A percentile compares a stretch with the other conserved stretches of the same genome.
Evolutionary conservation across 176 grass and related monocot genomes (phyloP).

Genomic region (Sorghum bicolor): Sorghum_bicolor_NCBIv3 NC_012871.2:75306501-75307000

Average conservation of each 20-base stretch:
- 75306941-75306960: constrained; percentile 33
- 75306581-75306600: neutral
- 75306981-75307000: constrained; percentile 36
- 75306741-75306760: neutral
- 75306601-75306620: neutral
- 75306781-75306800: neutral
- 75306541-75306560: constrained; percentile 7
- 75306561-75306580: neutral
- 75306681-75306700: neutral
- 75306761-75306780: neutral
- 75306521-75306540: neutral
- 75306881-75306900: constrained; percentile 44
- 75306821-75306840: constrained; percentile 3
- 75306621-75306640: neutral
- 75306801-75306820: neutral
- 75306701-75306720: neutral
- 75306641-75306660: neutral
- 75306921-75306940: constrained; percentile 1
- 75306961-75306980: neutral
- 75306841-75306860: constrained; percentile 2
- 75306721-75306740: neutral
- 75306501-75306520: neutral
- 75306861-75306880: neutral
- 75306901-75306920: constrained; percentile 2
- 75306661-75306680: neutral